phyloP scores from a whole-genome alignment of 495 filamentous ascomycete species.

The Penicillium lagena region DNA sequence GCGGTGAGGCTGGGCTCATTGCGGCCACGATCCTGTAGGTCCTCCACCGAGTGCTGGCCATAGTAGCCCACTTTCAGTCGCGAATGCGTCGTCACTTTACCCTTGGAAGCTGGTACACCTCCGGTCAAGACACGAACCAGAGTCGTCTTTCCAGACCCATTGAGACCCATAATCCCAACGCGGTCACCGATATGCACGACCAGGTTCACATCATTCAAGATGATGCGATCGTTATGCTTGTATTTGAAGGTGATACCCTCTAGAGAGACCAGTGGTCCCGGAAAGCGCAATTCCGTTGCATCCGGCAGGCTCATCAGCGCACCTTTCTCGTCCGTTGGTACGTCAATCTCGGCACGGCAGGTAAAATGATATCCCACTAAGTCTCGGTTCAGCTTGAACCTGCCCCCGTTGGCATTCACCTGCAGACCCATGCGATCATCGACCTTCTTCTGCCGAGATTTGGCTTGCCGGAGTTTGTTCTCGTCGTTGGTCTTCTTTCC shows the following conservation, averaged over 20 bases:
- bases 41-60: constrained; percentile 69
- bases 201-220: constrained; percentile 55
- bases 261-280: constrained; percentile 61
- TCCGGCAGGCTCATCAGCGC: constrained; percentile 51
- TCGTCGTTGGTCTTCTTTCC: constrained; percentile 70
- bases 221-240: constrained; percentile 20
- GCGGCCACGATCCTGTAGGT: constrained; percentile 45
- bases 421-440: constrained; percentile 73
- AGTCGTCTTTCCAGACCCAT: constrained; percentile 71
- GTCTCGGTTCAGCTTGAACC: constrained; percentile 77
- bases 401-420: constrained; percentile 58
- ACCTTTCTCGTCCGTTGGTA: constrained; percentile 57
- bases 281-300: constrained; percentile 64
- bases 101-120: constrained; percentile 33
- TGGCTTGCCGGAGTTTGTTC: constrained; percentile 73
- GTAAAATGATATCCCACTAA: constrained; percentile 51
- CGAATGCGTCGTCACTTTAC: constrained; percentile 56
- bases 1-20: constrained; percentile 50
- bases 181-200: constrained; percentile 63
- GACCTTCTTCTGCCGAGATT: constrained; percentile 71
- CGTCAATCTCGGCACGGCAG: constrained; percentile 58
- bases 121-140: constrained; percentile 53
- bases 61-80: constrained; percentile 65
- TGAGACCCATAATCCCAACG: constrained; percentile 66
- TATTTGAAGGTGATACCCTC: constrained; percentile 62